Evolutionary conservation across 1,139 yeast species (phyloP).

Genomic region (Candida glucosophila): DNA sequence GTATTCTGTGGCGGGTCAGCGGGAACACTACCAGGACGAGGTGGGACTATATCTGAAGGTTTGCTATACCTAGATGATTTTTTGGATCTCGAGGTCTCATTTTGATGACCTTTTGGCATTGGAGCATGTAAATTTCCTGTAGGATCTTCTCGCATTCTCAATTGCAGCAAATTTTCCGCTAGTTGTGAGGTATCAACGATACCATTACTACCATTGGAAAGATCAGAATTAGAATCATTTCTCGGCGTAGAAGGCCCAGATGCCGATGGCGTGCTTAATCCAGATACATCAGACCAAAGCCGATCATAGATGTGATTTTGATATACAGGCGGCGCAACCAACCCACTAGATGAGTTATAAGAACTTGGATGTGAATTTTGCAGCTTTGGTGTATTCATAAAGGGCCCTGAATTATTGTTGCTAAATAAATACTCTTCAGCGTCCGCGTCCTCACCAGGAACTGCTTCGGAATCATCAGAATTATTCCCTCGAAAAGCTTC

Average conservation of each 20-base stretch:
- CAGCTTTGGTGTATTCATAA: neutral
- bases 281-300: slow-evolving; percentile 65
- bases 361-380: slow-evolving; percentile 15
- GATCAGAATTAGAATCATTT: slow-evolving; percentile 1
- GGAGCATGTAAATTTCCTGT: neutral
- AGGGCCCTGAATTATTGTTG: slow-evolving; percentile 14
- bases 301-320: slow-evolving; percentile 80
- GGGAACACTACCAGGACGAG: too few relatives aligned
- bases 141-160: slow-evolving; percentile 43
- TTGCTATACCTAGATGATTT: too few relatives aligned
- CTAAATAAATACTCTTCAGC: slow-evolving; percentile 30
- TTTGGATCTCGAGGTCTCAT: too few relatives aligned
- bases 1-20: too few relatives aligned
- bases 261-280: slow-evolving; percentile 45
- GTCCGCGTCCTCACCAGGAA: too few relatives aligned
- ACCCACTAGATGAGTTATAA: slow-evolving; percentile 30
- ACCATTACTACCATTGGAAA: slow-evolving; percentile 1
- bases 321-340: slow-evolving; percentile 85
- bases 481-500: too few relatives aligned
- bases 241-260: slow-evolving; percentile 49
- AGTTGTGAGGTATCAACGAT: slow-evolving; percentile 35
- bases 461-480: neutral
- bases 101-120: too few relatives aligned
- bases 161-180: slow-evolving; percentile 44
- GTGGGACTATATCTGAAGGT: too few relatives aligned